Base-by-base conservation (phyloP, 2,329 filamentous ascomycete species). In the Aphanoascus verrucosus region DNA sequence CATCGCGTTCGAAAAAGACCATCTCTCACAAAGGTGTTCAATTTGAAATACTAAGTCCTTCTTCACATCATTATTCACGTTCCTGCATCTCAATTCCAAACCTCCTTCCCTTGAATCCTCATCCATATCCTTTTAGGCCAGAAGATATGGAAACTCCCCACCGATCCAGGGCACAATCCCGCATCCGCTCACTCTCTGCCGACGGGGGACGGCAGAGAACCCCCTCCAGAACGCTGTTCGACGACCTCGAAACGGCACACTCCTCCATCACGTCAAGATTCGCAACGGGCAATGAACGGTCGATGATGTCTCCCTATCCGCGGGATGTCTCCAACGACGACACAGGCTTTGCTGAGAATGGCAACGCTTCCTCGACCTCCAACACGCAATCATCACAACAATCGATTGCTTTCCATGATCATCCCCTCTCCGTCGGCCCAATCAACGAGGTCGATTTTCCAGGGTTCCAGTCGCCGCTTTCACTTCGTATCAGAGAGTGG, bases 221-320 rank as follows among this genome's bases (percentile, higher is more conserved):
- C 5, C 57, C 58, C 12, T 56, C 58, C 12, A 49, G 57, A n/a
- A 40, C 57, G 3, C 40, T 60, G 34, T 60, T 57, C 43, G 55
- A 58, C 19, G 58, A 60, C 47, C 50, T 60, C 23, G 57, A 55
- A 14, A 59, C 58, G 15, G 58, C 58, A 11, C 50, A 60, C 38
- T 60, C 56, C 14, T 60, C 58, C 14, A 60, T 60, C 15, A 59
- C 57, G 20, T 60, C 58, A 19, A 48, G 58, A 43, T 19, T 52
- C 19, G 31, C 52, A 8, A 40, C 17, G 28, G 48, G 50, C 14
- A 54, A 45, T 17, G 47, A 45, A 28, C 9, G 28, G 1, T 40
- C 40, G 8, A 35, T 38, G 32, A 32, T 43, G 44, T 52, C 45
- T 35, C 41, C 43, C 4, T 28, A 57, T 15, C 31, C 37, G 32